Evolutionary conservation across 176 grass and related monocot species (phyloP), one percentile per base, ranked within the genome.

Genomic region (Zoysia pacifica): DNA sequence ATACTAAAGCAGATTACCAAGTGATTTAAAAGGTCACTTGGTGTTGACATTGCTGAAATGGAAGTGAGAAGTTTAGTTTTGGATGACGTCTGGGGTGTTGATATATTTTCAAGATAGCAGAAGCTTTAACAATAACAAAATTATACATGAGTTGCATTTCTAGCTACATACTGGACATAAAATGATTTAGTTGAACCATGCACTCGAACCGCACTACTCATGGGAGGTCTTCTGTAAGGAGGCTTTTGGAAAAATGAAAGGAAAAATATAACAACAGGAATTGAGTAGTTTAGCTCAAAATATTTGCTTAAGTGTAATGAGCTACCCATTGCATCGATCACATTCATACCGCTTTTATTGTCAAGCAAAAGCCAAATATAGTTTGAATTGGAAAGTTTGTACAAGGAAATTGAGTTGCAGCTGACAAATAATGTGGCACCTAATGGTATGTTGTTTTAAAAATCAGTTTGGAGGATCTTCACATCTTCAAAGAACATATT

Each of bases 201-300:
- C 87, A 53, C 52, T 89, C 18, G 58, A 77, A 41, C 64, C 52
- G 15, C 41, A 77, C 36, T 20, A 68, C 28, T 73, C 87, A 44
- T 67, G 78, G 82, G 50, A 69, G 9, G 61, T 89, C 38, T 89
- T 89, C 54, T 85, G 82, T 18, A 85, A 77, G 35, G 78, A 71
- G 42, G 78, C 82, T 4, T 89, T 85, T 36, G 63, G 65, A 78
- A 85, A 71, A 42, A 47, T 28, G n/a, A 51, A 78, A 1, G 37
- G 66, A 6, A 81, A 43, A 16, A 49, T 11, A 1, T 86, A 73
- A 8, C 79, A 78, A 5, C 6, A 9, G 35, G 87, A 77, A 39
- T 11, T 89, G 15, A 18, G 47, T 0, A 0, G 51, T 58, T 82
- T 67, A 40, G 83, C 78, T 0, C 46, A 76, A 35, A 74, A 48